Conservation (phyloP, 2,329 filamentous ascomycete species). For the Sporothrix variecibatus region DNA sequence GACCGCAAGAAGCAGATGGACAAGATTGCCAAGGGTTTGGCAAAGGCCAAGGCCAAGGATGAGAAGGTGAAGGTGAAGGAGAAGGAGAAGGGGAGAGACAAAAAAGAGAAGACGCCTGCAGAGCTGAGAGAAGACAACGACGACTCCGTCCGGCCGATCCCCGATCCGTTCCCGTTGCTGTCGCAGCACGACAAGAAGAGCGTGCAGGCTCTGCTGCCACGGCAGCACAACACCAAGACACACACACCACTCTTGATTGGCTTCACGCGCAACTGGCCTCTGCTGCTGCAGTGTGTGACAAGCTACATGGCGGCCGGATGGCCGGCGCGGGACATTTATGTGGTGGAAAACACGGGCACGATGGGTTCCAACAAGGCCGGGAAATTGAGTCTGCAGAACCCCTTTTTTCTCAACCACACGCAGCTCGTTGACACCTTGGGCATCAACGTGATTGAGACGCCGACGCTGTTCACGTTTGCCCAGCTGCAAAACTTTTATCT, state of each 20-base stretch:
- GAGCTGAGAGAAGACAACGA: not conserved
- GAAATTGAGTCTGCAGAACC: constrained; percentile 54
- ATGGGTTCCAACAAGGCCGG: constrained; percentile 54
- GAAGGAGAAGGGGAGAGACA: not conserved
- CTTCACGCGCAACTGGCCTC: constrained; percentile 59
- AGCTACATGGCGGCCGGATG: constrained; percentile 61
- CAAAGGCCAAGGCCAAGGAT: not conserved
- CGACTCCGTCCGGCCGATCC: constrained; percentile 35
- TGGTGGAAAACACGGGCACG: constrained; percentile 61
- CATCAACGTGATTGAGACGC: constrained; percentile 49
- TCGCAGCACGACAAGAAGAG: constrained; percentile 40
- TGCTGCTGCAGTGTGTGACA: constrained; percentile 58
- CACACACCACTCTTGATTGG: constrained; percentile 56
- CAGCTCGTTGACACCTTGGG: constrained; percentile 47
- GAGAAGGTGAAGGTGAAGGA: not conserved
- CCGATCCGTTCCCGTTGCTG: constrained; percentile 48
- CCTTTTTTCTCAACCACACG: constrained; percentile 57
- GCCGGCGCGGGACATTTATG: constrained; percentile 58
- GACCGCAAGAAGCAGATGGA: not conserved
- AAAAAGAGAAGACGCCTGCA: no score
- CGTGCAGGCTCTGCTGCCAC: constrained; percentile 47
- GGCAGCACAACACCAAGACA: constrained; percentile 41
- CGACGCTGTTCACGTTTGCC: constrained; percentile 53
- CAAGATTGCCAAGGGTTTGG: not conserved
- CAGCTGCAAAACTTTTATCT: constrained; percentile 59